Conservation (phyloP, 352 stramenopile species). For the Globisporangium polare region DNA sequence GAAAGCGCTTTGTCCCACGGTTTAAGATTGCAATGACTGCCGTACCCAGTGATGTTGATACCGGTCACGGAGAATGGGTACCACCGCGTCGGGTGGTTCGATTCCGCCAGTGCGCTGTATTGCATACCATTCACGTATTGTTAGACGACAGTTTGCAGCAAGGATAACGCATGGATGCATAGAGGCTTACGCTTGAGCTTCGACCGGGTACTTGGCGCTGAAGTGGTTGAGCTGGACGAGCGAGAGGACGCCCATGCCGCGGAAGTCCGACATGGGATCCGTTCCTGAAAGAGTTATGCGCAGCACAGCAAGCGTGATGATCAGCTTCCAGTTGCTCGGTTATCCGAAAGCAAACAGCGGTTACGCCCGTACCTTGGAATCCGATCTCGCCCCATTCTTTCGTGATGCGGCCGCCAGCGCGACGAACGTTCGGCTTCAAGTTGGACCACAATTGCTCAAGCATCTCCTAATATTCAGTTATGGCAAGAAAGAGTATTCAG, state of each 20-base stretch:
- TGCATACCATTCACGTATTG: too few species aligned
- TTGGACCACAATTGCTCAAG: slow-evolving; percentile 79
- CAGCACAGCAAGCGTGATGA: background rate
- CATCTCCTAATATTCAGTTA: slow-evolving; percentile 34
- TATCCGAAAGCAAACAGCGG: background rate
- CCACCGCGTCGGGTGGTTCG: slow-evolving; percentile 81
- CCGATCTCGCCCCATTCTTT: slow-evolving; percentile 88
- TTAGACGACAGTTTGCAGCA: too few species aligned
- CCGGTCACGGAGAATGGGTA: slow-evolving; percentile 84
- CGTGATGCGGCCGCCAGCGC: slow-evolving; percentile 69
- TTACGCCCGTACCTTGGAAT: slow-evolving; percentile 59
- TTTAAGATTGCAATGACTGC: background rate
- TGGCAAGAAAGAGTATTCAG: background rate
- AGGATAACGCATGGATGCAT: background rate
- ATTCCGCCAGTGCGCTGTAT: slow-evolving; percentile 68
- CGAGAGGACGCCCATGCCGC: slow-evolving; percentile 79
- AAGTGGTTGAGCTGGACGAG: slow-evolving; percentile 78
- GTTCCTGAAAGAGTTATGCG: slow-evolving; percentile 30
- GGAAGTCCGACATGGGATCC: slow-evolving; percentile 84
- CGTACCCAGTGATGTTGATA: slow-evolving; percentile 81
- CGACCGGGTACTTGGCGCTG: slow-evolving; percentile 63
- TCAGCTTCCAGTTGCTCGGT: too few species aligned
- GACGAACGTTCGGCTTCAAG: slow-evolving; percentile 75
- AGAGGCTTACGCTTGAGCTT: slow-evolving; percentile 55
- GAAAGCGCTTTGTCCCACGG: background rate